phyloP scores from a whole-genome alignment of 768 basidiomycete species.

The Gloeophyllum trabeum region DNA sequence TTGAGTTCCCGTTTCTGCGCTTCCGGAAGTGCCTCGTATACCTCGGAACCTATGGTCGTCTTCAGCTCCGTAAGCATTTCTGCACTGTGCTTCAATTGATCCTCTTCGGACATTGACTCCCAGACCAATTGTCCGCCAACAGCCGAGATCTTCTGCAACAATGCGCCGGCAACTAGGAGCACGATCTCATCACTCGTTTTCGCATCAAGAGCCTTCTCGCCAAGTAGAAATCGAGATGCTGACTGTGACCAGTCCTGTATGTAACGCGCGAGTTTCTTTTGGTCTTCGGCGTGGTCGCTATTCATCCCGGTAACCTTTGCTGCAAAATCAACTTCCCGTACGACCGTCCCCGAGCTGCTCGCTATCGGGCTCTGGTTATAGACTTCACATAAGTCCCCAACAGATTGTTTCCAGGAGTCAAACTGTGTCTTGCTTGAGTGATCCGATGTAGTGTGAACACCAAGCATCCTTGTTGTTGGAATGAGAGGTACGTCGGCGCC shows the following conservation, averaged over 20 bases:
- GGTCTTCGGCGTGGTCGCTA: slow-evolving; percentile 19
- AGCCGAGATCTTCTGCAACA: background rate
- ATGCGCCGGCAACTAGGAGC: background rate
- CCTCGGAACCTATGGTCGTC: slow-evolving; percentile 9
- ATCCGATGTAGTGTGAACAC: slow-evolving; percentile 10
- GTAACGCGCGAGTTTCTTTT: slow-evolving; percentile 13
- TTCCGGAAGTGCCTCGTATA: slow-evolving; percentile 7
- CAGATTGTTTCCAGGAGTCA: slow-evolving; percentile 9
- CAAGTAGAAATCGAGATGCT: slow-evolving; percentile 1
- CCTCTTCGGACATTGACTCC: background rate
- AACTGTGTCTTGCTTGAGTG: slow-evolving; percentile 18
- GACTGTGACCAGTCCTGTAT: slow-evolving; percentile 5
- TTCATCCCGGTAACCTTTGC: slow-evolving; percentile 11
- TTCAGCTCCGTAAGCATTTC: slow-evolving; percentile 10
- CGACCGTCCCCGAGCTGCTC: slow-evolving; percentile 2
- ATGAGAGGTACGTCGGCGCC: background rate
- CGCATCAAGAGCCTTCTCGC: background rate
- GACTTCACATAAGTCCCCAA: slow-evolving; percentile 4
- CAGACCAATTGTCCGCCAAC: background rate
- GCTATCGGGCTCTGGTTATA: slow-evolving; percentile 14
- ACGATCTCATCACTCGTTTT: background rate
- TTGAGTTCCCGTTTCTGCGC: slow-evolving; percentile 8
- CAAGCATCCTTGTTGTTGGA: no score
- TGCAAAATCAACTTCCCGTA: slow-evolving; percentile 8
- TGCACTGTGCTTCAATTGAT: slow-evolving; percentile 8